These are phyloP conservation scores for Pleurotus giganteus DNA, from an alignment of 768 basidiomycete species.

Conservation along the genomic window DNA sequence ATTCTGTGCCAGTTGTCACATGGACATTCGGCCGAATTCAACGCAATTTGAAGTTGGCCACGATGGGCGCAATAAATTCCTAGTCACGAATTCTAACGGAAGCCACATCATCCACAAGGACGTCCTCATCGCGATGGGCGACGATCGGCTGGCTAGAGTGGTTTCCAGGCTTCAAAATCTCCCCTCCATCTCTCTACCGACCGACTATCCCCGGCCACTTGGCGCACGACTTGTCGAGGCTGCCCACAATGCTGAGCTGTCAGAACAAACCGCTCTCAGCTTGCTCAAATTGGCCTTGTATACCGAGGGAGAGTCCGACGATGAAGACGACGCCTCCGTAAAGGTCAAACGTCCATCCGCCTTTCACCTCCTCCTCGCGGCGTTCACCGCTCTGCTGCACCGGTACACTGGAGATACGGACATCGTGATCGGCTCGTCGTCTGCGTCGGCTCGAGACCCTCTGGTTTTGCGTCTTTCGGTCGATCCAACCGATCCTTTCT, in stretches of 20 bases:
- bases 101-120: neutral
- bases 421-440: conserved; percentile 87
- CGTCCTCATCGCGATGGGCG: conserved; percentile 29
- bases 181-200: conserved; percentile 89
- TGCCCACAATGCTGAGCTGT: conserved; percentile 67
- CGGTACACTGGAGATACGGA: conserved; percentile 96
- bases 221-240: conserved; percentile 82
- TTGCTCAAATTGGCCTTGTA: conserved; percentile 81
- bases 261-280: conserved; percentile 71
- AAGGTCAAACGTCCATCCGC: conserved; percentile 62
- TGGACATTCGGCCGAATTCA: neutral
- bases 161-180: conserved; percentile 70
- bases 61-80: neutral
- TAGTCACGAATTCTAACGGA: conserved; percentile 1
- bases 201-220: conserved; percentile 89
- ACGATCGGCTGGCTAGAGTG: conserved; percentile 53
- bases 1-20: too few relatives aligned
- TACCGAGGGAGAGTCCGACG: conserved; percentile 51
- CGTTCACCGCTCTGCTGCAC: conserved; percentile 88
- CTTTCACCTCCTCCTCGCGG: conserved; percentile 90
- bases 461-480: conserved; percentile 81
- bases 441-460: conserved; percentile 70
- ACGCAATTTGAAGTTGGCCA: neutral
- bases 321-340: conserved; percentile 43
- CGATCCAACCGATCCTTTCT: conserved; percentile 85